phyloP scores from a whole-genome alignment of 768 basidiomycete genomes.

The Suillus decipiens region DNA sequence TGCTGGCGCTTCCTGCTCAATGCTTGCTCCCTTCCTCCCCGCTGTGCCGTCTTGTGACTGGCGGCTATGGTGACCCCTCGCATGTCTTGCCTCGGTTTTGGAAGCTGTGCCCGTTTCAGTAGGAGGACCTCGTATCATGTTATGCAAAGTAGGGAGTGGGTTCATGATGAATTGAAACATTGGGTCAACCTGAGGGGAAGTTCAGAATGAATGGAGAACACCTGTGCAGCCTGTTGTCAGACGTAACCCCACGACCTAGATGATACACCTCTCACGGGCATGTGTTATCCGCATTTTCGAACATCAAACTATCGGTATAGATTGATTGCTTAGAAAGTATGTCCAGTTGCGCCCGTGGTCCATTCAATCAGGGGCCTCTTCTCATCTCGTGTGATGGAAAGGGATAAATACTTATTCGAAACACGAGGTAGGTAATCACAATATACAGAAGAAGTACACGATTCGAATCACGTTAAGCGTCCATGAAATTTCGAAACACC shows the following conservation, averaged over 20 bases:
- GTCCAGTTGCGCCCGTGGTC: background rate
- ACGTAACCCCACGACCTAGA: background rate
- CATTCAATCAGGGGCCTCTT: background rate
- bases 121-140: background rate
- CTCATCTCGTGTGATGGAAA: background rate
- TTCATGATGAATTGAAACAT: background rate
- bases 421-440: conserved; percentile 1
- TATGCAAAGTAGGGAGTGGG: background rate
- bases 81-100: background rate
- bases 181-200: background rate
- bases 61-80: background rate
- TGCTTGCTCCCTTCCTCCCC: background rate
- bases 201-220: background rate
- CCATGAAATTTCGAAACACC: background rate
- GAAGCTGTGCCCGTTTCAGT: background rate
- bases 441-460: background rate
- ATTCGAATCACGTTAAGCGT: background rate
- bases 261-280: conserved; percentile 4
- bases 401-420: background rate
- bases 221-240: background rate
- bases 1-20: background rate
- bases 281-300: conserved; percentile 5
- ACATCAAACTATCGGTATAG: background rate
- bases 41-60: background rate
- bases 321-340: conserved; percentile 5